These are phyloP conservation scores for Fomitopsis pinicola DNA, from an alignment of 1,284 basidiomycete genomes.

Conservation along the genomic window DNA sequence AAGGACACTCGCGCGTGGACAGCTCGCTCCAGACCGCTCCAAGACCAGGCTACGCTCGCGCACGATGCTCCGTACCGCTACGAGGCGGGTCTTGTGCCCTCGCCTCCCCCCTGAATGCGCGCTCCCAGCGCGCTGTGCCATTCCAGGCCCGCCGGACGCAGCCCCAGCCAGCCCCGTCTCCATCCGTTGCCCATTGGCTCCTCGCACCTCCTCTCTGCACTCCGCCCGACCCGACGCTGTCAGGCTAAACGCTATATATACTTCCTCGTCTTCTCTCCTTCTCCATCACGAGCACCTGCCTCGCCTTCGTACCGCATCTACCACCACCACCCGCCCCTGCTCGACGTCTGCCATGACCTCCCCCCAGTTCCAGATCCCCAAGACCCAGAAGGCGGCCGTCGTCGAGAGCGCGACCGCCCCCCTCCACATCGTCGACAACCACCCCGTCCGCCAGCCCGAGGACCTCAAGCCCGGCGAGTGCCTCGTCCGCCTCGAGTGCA, in stretches of 20 bases:
- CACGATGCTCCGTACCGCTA: not conserved
- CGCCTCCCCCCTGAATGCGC: not conserved
- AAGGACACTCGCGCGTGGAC: not conserved
- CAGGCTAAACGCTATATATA: not conserved
- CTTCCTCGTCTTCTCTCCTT: not conserved
- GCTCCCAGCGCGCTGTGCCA: not conserved
- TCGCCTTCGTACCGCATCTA: not conserved
- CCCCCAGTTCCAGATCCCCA: slow-evolving; percentile 43
- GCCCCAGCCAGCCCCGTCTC: not conserved
- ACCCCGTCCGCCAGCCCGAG: slow-evolving; percentile 57
- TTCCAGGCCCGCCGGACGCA: not conserved
- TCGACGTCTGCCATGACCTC: slow-evolving; percentile 10
- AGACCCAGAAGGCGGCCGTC: slow-evolving; percentile 61
- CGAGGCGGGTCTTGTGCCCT: not conserved
- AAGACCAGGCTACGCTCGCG: not conserved
- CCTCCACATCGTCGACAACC: slow-evolving; percentile 43
- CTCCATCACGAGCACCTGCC: not conserved
- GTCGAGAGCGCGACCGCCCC: slow-evolving; percentile 39
- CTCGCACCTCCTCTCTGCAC: not conserved
- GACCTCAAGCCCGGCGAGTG: slow-evolving; percentile 79
- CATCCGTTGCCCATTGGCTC: not conserved
- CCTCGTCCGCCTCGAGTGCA: slow-evolving; percentile 74
- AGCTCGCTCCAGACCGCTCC: not conserved
- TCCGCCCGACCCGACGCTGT: not conserved
- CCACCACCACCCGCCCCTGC: not conserved